Evolutionary conservation across 2,329 filamentous ascomycete genomes (phyloP).

Genomic region (Colletotrichum sp.): DNA sequence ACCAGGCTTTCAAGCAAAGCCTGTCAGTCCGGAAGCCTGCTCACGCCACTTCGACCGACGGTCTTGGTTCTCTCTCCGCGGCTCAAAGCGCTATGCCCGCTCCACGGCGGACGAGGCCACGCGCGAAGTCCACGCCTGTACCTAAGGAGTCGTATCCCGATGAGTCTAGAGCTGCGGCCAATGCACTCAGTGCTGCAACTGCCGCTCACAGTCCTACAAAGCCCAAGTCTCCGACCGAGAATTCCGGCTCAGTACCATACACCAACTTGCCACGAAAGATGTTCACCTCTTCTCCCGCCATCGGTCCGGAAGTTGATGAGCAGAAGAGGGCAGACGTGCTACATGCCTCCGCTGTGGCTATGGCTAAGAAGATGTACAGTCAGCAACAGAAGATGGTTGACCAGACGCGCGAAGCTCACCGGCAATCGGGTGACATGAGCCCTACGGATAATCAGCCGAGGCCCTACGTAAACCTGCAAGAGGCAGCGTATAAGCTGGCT

Average conservation of each 20-base stretch:
- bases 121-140: constrained; percentile 69
- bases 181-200: constrained; percentile 77
- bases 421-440: constrained; percentile 33
- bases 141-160: constrained; percentile 56
- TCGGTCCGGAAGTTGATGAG: constrained; percentile 76
- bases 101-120: constrained; percentile 53
- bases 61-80: constrained; percentile 69
- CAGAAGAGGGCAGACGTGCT: constrained; percentile 74
- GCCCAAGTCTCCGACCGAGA: constrained; percentile 54
- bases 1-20: constrained; percentile 64
- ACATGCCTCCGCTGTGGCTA: constrained; percentile 83
- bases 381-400: constrained; percentile 69
- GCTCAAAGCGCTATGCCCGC: constrained; percentile 76
- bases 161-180: constrained; percentile 64
- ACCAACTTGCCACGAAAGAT: constrained; percentile 75
- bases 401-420: constrained; percentile 47
- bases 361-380: constrained; percentile 88
- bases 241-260: constrained; percentile 70
- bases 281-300: constrained; percentile 78
- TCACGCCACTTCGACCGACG: constrained; percentile 27
- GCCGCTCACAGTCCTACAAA: constrained; percentile 63
- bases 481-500: constrained; percentile 85
- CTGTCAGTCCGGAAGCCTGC: constrained; percentile 34
- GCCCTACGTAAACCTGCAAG: constrained; percentile 72
- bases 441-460: constrained; percentile 51